Evolutionary conservation across 805 yeast species (phyloP).

Genomic region (Danielia reshetovae): DNA sequence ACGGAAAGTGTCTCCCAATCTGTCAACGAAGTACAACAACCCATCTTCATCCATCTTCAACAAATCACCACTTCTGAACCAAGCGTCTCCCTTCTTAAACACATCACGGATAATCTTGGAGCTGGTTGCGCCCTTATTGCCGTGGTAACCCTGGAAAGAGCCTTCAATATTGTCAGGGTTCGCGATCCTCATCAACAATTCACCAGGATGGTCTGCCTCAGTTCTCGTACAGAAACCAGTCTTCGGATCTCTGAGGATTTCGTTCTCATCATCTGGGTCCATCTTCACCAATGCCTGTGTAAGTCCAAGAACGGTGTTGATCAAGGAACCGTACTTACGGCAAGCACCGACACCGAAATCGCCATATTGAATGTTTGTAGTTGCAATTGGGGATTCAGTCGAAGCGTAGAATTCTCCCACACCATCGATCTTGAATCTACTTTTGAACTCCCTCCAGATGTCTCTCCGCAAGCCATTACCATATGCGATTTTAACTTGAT

Average conservation of each 20-base stretch:
- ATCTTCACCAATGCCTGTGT: slow-evolving; percentile 64
- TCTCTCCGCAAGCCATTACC: slow-evolving; percentile 92
- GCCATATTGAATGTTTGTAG: slow-evolving; percentile 75
- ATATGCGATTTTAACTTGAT: slow-evolving; percentile 64
- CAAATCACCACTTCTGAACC: slow-evolving; percentile 86
- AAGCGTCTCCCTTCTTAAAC: slow-evolving; percentile 83
- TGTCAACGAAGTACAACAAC: slow-evolving; percentile 77
- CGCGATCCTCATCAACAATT: slow-evolving; percentile 71
- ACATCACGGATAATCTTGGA: slow-evolving; percentile 73
- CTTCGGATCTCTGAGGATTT: slow-evolving; percentile 62
- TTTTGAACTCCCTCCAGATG: slow-evolving; percentile 79
- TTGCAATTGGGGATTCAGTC: slow-evolving; percentile 87
- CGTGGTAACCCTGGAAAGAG: slow-evolving; percentile 86
- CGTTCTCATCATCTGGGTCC: slow-evolving; percentile 76
- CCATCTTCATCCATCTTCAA: slow-evolving; percentile 65
- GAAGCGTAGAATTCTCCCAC: slow-evolving; percentile 93
- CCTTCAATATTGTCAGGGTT: slow-evolving; percentile 61
- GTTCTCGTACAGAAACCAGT: slow-evolving; percentile 60
- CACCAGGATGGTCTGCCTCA: slow-evolving; percentile 70
- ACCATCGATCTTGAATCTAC: slow-evolving; percentile 66
- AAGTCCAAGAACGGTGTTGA: slow-evolving; percentile 47
- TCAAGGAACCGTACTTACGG: slow-evolving; percentile 66
- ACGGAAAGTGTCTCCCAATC: slow-evolving; percentile 92
- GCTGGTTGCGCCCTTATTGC: slow-evolving; percentile 73
- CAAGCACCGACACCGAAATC: slow-evolving; percentile 85